Evolutionary conservation across 2,329 filamentous ascomycete species (phyloP).

Genomic region (Aureobasidium sp.): DNA sequence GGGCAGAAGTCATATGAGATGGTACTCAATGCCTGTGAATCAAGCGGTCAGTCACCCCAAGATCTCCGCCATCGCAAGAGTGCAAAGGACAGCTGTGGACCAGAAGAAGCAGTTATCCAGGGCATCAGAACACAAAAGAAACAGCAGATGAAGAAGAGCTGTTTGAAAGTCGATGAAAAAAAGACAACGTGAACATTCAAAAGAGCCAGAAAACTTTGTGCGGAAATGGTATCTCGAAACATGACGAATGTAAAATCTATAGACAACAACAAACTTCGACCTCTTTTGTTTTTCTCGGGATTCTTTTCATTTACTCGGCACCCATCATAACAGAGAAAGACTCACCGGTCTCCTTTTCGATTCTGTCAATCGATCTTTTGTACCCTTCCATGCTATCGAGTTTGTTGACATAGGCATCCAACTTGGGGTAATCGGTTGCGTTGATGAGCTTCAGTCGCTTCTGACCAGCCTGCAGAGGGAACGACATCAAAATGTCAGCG

Average conservation of each 20-base stretch:
- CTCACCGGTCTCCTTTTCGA: constrained; percentile 37
- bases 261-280: background rate
- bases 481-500: constrained; percentile 49
- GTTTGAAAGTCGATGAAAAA: background rate
- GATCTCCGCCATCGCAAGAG: background rate
- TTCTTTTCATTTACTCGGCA: background rate
- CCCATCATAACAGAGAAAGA: constrained; percentile 14
- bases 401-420: constrained; percentile 40
- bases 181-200: background rate
- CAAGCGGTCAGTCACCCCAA: background rate
- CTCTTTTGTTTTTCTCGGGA: background rate
- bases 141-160: background rate
- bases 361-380: constrained; percentile 42
- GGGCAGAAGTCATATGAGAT: too few species aligned
- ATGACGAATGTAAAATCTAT: background rate
- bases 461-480: constrained; percentile 42
- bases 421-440: constrained; percentile 39
- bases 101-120: background rate
- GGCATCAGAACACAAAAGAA: background rate
- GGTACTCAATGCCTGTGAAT: background rate
- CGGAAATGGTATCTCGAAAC: background rate
- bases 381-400: constrained; percentile 41
- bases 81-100: background rate
- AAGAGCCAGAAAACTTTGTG: background rate
- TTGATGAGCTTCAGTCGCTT: constrained; percentile 29